Evolutionary conservation across 331 rosid species (phyloP).

Genomic region (Quercus tomentella): DNA sequence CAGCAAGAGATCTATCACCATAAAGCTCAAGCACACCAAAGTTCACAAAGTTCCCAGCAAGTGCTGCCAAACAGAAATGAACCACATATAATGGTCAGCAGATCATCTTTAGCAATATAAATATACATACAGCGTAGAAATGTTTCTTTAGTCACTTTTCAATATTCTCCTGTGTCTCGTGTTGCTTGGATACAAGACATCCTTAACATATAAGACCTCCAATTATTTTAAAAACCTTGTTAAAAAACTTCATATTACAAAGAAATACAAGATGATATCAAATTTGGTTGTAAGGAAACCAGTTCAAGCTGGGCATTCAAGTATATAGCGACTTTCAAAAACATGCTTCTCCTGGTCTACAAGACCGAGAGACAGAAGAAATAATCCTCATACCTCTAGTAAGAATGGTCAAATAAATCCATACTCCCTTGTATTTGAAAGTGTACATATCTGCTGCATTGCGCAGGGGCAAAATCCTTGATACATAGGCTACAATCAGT

Average conservation of each 20-base stretch:
- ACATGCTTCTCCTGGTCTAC: too few relatives aligned
- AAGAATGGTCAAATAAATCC: constrained; percentile 45
- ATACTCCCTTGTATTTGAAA: constrained; percentile 43
- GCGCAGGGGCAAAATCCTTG: constrained; percentile 29
- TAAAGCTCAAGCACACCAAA: constrained; percentile 90
- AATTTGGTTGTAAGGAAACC: too few relatives aligned
- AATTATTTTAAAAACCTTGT: too few relatives aligned
- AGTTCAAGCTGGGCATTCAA: too few relatives aligned
- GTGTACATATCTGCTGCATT: constrained; percentile 30
- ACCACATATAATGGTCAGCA: constrained; percentile 3
- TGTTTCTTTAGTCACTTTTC: background rate
- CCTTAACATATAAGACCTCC: too few relatives aligned
- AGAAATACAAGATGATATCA: too few relatives aligned
- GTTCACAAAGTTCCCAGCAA: constrained; percentile 86
- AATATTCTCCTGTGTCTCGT: background rate
- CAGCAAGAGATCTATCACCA: constrained; percentile 84
- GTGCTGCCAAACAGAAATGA: constrained; percentile 44
- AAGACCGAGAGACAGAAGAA: background rate
- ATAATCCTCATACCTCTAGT: constrained; percentile 28
- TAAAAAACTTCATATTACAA: too few relatives aligned
- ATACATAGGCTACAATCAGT: constrained; percentile 39
- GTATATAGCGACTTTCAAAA: background rate
- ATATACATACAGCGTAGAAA: background rate
- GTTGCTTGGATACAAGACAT: background rate
- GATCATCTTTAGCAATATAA: background rate